These are phyloP conservation scores for Scenedesmus sp. DNA, from an alignment of 163 green algal genomes.

Conservation along the genomic window DNA sequence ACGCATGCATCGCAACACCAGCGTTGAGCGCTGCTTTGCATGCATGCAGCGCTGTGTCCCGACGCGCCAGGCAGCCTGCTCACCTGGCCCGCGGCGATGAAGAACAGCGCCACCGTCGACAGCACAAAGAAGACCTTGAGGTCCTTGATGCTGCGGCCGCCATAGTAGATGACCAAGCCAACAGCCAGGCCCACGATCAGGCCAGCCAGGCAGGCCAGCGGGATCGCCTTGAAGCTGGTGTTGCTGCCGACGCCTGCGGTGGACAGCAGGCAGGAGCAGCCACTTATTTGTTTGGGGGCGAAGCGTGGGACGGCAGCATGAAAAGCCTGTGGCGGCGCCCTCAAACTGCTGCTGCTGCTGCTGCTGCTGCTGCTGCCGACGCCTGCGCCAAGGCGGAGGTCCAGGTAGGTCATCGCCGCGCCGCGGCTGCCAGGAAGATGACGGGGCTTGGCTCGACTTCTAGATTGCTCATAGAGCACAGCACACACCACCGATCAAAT, in stretches of 20 bases:
- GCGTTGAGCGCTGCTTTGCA: too few species aligned
- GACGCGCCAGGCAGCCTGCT: too few species aligned
- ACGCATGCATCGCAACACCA: too few species aligned
- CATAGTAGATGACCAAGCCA: slow-evolving; percentile 70
- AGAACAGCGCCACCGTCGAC: slow-evolving; percentile 71
- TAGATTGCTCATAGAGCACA: slow-evolving; percentile 62
- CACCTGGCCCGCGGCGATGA: slow-evolving; percentile 60
- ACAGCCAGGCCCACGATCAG: slow-evolving; percentile 62
- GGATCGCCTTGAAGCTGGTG: slow-evolving; percentile 60
- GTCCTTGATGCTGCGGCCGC: slow-evolving; percentile 64
- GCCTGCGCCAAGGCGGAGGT: too few species aligned
- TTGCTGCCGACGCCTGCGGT: slow-evolving; percentile 62
- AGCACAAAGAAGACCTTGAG: slow-evolving; percentile 73
- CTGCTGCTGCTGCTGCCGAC: background rate
- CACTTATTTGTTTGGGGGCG: too few species aligned
- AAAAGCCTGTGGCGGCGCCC: background rate
- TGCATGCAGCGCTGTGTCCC: too few species aligned
- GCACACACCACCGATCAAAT: slow-evolving; percentile 53
- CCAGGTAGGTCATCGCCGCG: too few species aligned
- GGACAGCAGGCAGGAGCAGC: too few species aligned
- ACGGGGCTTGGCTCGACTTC: too few species aligned
- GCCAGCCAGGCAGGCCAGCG: slow-evolving; percentile 64
- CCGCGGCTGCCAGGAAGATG: slow-evolving; percentile 66
- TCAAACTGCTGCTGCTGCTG: background rate
- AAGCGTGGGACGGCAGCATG: too few species aligned